Conservation (phyloP, 1,284 basidiomycete genomes). For the Sporisorium iseilematis-ciliati region DNA sequence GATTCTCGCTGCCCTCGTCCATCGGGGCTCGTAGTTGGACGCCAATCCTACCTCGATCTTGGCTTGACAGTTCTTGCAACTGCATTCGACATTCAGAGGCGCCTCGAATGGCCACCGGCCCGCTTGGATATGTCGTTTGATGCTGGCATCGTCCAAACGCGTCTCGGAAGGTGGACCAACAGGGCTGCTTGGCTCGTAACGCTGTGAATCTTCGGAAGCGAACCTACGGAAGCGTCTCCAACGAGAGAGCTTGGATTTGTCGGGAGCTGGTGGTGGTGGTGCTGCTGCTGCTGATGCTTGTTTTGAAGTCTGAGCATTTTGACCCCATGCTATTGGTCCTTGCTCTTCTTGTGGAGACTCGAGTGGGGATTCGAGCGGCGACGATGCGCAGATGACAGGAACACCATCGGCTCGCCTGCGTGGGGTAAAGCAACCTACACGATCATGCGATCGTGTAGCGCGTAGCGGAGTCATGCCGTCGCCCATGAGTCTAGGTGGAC, state of each 20-base stretch:
- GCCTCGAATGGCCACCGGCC: slow-evolving; percentile 47
- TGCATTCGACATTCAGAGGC: slow-evolving; percentile 45
- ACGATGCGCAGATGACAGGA: slow-evolving; percentile 29
- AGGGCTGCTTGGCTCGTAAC: slow-evolving; percentile 10
- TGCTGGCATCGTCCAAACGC: slow-evolving; percentile 20
- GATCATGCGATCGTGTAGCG: slow-evolving; percentile 25
- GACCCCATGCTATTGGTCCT: slow-evolving; percentile 1
- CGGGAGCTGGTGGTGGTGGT: neutral
- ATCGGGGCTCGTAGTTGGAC: slow-evolving; percentile 36
- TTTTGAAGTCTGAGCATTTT: slow-evolving; percentile 1
- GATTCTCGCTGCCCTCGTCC: slow-evolving; percentile 38
- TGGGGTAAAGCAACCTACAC: slow-evolving; percentile 12
- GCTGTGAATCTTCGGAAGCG: slow-evolving; percentile 21
- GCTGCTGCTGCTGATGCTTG: neutral
- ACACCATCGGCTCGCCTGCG: slow-evolving; percentile 35
- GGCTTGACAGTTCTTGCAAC: slow-evolving; percentile 45
- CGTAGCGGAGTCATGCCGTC: slow-evolving; percentile 32
- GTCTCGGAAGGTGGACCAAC: slow-evolving; percentile 1
- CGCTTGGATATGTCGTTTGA: slow-evolving; percentile 30
- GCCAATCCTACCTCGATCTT: slow-evolving; percentile 40
- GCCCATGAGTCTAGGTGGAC: slow-evolving; percentile 13
- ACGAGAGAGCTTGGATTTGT: slow-evolving; percentile 24
- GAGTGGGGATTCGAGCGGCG: slow-evolving; percentile 9
- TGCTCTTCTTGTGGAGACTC: slow-evolving; percentile 25
- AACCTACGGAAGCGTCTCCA: slow-evolving; percentile 37